Percentiles rank a stretch among this genome's conserved stretches.
These are phyloP conservation scores for Gracilaria vermiculophylla DNA, from an alignment of 23 red algal genomes.

Conservation along the genomic window DNA sequence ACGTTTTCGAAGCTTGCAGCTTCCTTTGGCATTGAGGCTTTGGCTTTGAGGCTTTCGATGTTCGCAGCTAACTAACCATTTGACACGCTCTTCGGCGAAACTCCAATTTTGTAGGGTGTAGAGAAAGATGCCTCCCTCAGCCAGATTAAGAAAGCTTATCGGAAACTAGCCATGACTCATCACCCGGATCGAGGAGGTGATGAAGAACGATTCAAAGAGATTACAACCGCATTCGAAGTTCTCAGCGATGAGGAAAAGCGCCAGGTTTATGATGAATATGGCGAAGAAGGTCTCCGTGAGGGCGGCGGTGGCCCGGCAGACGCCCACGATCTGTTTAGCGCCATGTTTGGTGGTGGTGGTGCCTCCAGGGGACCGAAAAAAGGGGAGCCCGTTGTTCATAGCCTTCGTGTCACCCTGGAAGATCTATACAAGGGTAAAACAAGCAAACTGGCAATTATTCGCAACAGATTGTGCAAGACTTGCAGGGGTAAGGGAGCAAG, in stretches of 20 bases:
- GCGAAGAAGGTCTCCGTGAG: slow-evolving; percentile 94
- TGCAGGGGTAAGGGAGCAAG: slow-evolving; percentile 87
- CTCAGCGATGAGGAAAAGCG: slow-evolving; percentile 95
- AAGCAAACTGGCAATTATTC: slow-evolving; percentile 94
- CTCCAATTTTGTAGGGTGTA: slow-evolving; percentile 1
- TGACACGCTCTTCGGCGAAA: not conserved
- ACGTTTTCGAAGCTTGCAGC: not conserved
- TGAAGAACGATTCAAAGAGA: slow-evolving; percentile 96
- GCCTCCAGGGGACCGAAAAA: slow-evolving; percentile 81
- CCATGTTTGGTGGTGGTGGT: slow-evolving; percentile 91
- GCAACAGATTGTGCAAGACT: slow-evolving; percentile 82
- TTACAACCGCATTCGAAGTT: slow-evolving; percentile 90
- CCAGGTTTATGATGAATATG: slow-evolving; percentile 90
- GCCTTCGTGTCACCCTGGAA: slow-evolving; percentile 82
- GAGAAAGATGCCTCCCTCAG: slow-evolving; percentile 71
- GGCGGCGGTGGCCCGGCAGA: slow-evolving; percentile 73
- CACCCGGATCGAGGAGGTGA: slow-evolving; percentile 97
- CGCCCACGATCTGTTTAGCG: slow-evolving; percentile 91
- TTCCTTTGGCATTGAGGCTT: no score
- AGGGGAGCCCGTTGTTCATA: slow-evolving; percentile 87
- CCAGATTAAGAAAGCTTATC: slow-evolving; percentile 89
- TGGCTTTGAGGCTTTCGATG: not conserved
- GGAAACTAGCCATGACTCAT: slow-evolving; percentile 70
- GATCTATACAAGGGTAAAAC: slow-evolving; percentile 98
- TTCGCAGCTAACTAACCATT: not conserved